phyloP scores from a whole-genome alignment of 108 stramenopile species.

The Fistulifera solaris region DNA sequence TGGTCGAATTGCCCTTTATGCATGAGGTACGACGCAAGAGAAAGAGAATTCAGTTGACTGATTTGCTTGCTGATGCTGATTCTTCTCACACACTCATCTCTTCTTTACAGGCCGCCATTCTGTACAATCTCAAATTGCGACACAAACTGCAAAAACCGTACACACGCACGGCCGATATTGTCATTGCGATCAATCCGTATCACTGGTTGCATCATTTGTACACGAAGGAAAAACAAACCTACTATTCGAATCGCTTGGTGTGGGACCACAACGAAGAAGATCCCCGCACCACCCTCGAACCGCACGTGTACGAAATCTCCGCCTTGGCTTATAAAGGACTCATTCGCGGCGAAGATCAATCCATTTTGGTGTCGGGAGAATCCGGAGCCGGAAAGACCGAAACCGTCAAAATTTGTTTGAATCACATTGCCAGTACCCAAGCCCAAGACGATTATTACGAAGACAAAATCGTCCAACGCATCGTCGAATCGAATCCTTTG shows the following conservation, averaged over 20 bases:
- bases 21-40: constrained; percentile 59
- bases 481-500: constrained; percentile 81
- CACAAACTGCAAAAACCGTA: constrained; percentile 60
- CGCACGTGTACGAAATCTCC: constrained; percentile 59
- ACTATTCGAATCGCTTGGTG: constrained; percentile 40
- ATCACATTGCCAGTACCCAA: constrained; percentile 45
- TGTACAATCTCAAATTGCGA: constrained; percentile 66
- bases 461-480: constrained; percentile 34
- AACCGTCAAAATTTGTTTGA: constrained; percentile 80
- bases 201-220: constrained; percentile 50
- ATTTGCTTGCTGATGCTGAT: neutral
- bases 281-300: constrained; percentile 29
- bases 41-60: constrained; percentile 45
- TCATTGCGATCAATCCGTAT: constrained; percentile 88
- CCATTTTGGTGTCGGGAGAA: constrained; percentile 73
- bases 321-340: constrained; percentile 47
- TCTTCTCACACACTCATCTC: neutral
- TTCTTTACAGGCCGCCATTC: constrained; percentile 63
- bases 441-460: constrained; percentile 1
- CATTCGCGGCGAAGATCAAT: constrained; percentile 40
- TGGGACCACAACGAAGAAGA: constrained; percentile 30
- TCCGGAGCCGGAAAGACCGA: constrained; percentile 85
- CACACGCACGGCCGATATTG: constrained; percentile 78
- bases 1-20: constrained; percentile 65
- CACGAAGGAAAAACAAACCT: constrained; percentile 33